phyloP scores from a whole-genome alignment of 306 rosid species.

The Hippophae gyantsensis region DNA sequence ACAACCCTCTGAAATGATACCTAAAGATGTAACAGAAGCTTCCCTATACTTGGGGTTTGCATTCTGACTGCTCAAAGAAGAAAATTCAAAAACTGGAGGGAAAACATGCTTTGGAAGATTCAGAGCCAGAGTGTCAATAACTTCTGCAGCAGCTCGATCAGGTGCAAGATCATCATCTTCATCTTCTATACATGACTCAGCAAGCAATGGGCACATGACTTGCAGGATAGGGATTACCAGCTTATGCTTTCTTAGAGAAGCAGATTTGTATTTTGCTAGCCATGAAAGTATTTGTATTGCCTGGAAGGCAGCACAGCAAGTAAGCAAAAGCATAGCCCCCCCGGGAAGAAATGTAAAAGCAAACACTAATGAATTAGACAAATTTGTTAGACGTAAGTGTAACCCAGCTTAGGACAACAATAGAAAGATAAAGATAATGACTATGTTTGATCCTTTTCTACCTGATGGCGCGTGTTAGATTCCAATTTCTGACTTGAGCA shows the following conservation, averaged over 20 bases:
- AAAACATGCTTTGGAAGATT: constrained; percentile 79
- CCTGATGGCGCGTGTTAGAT: constrained; percentile 97
- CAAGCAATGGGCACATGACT: constrained; percentile 87
- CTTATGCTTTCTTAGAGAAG: constrained; percentile 78
- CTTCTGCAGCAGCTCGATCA: constrained; percentile 97
- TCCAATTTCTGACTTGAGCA: constrained; percentile 89
- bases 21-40: constrained; percentile 93
- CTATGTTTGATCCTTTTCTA: constrained; percentile 22
- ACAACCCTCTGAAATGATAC: constrained; percentile 97
- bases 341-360: constrained; percentile 4
- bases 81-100: constrained; percentile 72
- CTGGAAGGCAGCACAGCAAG: constrained; percentile 37
- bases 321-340: constrained; percentile 4
- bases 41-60: constrained; percentile 91
- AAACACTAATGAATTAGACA: constrained; percentile 1
- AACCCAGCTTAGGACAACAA: neutral
- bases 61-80: constrained; percentile 74
- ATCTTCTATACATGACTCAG: constrained; percentile 67
- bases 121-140: constrained; percentile 92
- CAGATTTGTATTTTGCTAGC: constrained; percentile 89
- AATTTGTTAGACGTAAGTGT: neutral
- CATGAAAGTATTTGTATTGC: constrained; percentile 92
- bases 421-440: neutral
- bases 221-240: constrained; percentile 79
- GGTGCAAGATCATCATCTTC: constrained; percentile 97